Percentiles rank a stretch among this genome's conserved stretches.
Conservation (phyloP, 1,284 basidiomycete genomes). For the Malassezia cuniculi region DNA sequence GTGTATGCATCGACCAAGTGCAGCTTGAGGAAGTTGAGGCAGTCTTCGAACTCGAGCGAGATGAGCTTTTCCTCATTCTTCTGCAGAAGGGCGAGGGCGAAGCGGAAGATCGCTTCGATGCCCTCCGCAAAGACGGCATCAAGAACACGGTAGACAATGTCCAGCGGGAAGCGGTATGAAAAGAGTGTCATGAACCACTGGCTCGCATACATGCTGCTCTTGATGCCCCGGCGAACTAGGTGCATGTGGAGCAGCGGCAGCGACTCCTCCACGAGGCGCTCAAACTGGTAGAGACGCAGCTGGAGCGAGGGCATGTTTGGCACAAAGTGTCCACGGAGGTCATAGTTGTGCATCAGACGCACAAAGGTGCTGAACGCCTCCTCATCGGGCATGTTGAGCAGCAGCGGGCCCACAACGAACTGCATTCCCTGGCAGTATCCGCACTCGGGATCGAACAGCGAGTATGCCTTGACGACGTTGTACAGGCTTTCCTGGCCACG, state of each 20-base stretch:
- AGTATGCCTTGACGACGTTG: conserved; percentile 95
- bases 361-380: conserved; percentile 93
- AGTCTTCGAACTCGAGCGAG: conserved; percentile 28
- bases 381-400: conserved; percentile 56
- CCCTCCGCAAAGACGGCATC: conserved; percentile 90
- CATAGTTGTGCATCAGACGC: conserved; percentile 94
- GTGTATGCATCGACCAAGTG: conserved; percentile 31
- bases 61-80: conserved; percentile 62
- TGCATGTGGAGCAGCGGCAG: conserved; percentile 81
- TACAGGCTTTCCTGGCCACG: conserved; percentile 91
- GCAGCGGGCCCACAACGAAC: conserved; percentile 82
- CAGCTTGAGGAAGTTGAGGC: conserved; percentile 30
- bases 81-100: conserved; percentile 72
- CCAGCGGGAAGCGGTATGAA: conserved; percentile 68
- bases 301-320: conserved; percentile 94
- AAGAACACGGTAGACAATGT: conserved; percentile 86
- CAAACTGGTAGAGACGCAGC: conserved; percentile 76
- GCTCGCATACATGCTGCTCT: conserved; percentile 75
- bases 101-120: conserved; percentile 90
- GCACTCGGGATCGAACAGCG: conserved; percentile 83
- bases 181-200: conserved; percentile 83
- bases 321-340: conserved; percentile 84
- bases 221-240: conserved; percentile 78
- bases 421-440: conserved; percentile 85
- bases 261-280: conserved; percentile 80